Conservation (phyloP, 2,329 filamentous ascomycete species). For the Pseudonectria buxi region DNA sequence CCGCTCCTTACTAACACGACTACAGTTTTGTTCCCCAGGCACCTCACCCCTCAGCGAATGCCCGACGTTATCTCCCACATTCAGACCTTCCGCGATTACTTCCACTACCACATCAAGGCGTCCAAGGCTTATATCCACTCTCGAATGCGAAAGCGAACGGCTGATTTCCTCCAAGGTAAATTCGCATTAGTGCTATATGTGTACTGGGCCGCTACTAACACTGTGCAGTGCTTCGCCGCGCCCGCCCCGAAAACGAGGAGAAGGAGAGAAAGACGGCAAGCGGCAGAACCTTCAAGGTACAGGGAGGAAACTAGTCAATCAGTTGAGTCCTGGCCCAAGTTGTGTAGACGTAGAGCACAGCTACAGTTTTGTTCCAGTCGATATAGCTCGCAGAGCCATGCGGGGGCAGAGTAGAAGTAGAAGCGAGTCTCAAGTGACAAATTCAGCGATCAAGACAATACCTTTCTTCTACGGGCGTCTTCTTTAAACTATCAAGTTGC, state of each 20-base stretch:
- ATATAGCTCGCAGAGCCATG: no score
- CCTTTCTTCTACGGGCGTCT: no score
- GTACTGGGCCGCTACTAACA: constrained; percentile 17
- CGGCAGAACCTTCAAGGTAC: constrained; percentile 76
- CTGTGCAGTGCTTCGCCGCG: constrained; percentile 77
- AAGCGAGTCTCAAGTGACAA: no score
- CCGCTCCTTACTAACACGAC: constrained; percentile 12
- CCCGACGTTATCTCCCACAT: constrained; percentile 97
- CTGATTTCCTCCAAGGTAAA: constrained; percentile 94
- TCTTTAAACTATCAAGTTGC: no score
- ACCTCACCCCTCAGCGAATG: constrained; percentile 83
- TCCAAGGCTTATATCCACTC: constrained; percentile 99
- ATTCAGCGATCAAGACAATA: no score
- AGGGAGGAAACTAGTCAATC: constrained; percentile 28
- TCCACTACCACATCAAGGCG: constrained; percentile 99
- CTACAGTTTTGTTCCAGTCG: no score
- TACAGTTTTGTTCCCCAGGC: constrained; percentile 86
- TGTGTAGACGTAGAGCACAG: no score
- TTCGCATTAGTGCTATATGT: neutral
- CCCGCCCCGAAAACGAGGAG: constrained; percentile 90
- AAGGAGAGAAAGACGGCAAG: constrained; percentile 98
- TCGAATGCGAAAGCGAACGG: constrained; percentile 93
- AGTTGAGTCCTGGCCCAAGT: no score
- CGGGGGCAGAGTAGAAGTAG: no score
- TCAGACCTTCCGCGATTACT: constrained; percentile 99